These are phyloP conservation scores for Gryganskiella cystojenkinii DNA, from an alignment of 192 early-diverging fungal species.

Conservation along the genomic window DNA sequence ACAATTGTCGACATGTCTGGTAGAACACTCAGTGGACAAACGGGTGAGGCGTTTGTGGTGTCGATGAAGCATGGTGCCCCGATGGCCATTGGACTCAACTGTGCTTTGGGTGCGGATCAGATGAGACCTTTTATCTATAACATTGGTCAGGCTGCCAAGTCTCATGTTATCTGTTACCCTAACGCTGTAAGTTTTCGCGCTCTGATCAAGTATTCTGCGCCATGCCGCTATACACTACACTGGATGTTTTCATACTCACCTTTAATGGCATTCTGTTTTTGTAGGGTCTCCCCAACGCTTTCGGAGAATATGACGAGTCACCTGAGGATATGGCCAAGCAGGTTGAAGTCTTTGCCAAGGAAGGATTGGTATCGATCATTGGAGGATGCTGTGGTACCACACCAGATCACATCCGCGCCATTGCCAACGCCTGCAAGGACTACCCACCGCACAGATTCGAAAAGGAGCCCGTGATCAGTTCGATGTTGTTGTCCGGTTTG, in stretches of 20 bases:
- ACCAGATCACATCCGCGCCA: constrained; percentile 90
- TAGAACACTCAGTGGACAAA: constrained; percentile 96
- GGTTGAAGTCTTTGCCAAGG: constrained; percentile 88
- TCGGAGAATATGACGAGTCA: constrained; percentile 96
- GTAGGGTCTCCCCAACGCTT: constrained; percentile 93
- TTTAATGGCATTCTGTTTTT: no score
- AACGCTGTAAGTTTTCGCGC: constrained; percentile 78
- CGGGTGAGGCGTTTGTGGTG: constrained; percentile 94
- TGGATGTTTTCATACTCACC: no score
- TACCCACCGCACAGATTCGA: constrained; percentile 84
- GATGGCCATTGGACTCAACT: constrained; percentile 92
- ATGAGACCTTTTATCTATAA: constrained; percentile 97
- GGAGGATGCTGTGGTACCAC: constrained; percentile 99
- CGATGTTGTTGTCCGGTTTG: constrained; percentile 87
- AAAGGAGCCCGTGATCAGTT: constrained; percentile 70
- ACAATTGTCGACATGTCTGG: constrained; percentile 98
- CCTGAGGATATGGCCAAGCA: constrained; percentile 88
- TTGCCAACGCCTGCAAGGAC: constrained; percentile 79
- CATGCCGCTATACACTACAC: no score
- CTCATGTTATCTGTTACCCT: constrained; percentile 93
- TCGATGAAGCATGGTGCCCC: constrained; percentile 85
- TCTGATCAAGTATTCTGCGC: no score
- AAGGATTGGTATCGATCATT: constrained; percentile 94
- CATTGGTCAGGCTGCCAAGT: constrained; percentile 84
- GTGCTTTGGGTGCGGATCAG: constrained; percentile 88